Conservation (phyloP, 257 asterid species). For the Salvia splendens region DNA sequence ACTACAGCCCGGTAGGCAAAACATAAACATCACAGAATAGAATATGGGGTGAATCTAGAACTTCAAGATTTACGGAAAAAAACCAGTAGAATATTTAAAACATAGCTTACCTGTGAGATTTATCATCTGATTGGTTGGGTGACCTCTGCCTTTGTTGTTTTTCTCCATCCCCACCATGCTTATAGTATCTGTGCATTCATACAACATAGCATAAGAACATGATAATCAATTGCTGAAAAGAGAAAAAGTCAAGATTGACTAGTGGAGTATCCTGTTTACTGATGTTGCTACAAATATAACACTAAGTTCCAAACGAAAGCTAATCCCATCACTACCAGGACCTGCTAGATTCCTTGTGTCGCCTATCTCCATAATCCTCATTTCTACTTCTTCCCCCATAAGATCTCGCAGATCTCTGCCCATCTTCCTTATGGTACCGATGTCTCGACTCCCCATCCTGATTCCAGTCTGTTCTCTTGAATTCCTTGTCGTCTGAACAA, state of each 20-base stretch:
- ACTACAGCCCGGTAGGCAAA: constrained; percentile 12
- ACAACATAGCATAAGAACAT: constrained; percentile 17
- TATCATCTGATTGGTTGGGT: constrained; percentile 47
- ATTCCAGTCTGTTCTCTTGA: constrained; percentile 36
- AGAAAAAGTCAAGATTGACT: constrained; percentile 14
- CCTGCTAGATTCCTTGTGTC: constrained; percentile 55
- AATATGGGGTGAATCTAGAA: neutral
- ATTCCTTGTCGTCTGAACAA: constrained; percentile 40
- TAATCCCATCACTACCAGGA: constrained; percentile 29
- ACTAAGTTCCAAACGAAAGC: constrained; percentile 14
- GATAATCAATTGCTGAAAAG: neutral
- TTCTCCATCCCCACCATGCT: constrained; percentile 43
- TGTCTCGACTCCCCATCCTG: constrained; percentile 36
- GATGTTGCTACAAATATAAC: constrained; percentile 31
- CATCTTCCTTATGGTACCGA: constrained; percentile 36
- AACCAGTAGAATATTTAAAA: neutral
- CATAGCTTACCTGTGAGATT: constrained; percentile 34
- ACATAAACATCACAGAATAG: constrained; percentile 11
- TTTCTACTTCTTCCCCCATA: constrained; percentile 46
- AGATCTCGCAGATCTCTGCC: constrained; percentile 32
- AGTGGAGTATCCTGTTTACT: constrained; percentile 1
- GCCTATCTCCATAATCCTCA: constrained; percentile 47
- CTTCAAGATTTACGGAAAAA: constrained; percentile 20
- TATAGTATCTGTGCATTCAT: constrained; percentile 41
- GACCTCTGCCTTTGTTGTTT: constrained; percentile 42